phyloP scores from a whole-genome alignment of 768 basidiomycete species.

The Rhizopogon salebrosus region DNA sequence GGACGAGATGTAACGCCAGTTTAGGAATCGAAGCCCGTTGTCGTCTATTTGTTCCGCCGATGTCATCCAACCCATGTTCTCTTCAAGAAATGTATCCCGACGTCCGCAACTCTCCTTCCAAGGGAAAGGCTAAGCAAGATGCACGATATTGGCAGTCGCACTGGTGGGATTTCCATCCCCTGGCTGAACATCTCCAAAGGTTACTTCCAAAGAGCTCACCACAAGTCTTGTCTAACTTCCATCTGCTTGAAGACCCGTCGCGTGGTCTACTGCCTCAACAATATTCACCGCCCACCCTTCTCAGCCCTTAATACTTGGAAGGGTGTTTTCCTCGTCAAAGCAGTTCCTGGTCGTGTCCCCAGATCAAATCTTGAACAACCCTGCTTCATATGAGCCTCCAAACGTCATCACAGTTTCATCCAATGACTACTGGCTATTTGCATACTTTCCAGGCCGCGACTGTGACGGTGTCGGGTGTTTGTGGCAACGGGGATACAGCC shows the following conservation, averaged over 20 bases:
- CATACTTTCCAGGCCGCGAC: conserved; percentile 62
- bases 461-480: conserved; percentile 58
- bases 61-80: conserved; percentile 12
- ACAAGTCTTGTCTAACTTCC: background rate
- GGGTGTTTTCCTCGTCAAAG: conserved; percentile 66
- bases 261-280: conserved; percentile 65
- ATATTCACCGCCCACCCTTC: conserved; percentile 66
- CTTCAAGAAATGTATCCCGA: conserved; percentile 15
- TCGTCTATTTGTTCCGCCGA: background rate
- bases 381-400: conserved; percentile 53
- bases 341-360: conserved; percentile 59
- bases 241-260: conserved; percentile 47
- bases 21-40: background rate
- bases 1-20: background rate
- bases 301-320: conserved; percentile 53
- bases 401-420: conserved; percentile 57
- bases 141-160: conserved; percentile 48
- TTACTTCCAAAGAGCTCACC: conserved; percentile 18
- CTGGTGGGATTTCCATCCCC: conserved; percentile 72
- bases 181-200: conserved; percentile 55
- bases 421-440: conserved; percentile 61
- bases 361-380: conserved; percentile 38
- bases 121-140: conserved; percentile 50
- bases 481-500: conserved; percentile 54
- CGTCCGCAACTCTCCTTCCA: conserved; percentile 34